Conservation (phyloP, 208 protist genomes). For the Acanthamoeba castellanii region DNA sequence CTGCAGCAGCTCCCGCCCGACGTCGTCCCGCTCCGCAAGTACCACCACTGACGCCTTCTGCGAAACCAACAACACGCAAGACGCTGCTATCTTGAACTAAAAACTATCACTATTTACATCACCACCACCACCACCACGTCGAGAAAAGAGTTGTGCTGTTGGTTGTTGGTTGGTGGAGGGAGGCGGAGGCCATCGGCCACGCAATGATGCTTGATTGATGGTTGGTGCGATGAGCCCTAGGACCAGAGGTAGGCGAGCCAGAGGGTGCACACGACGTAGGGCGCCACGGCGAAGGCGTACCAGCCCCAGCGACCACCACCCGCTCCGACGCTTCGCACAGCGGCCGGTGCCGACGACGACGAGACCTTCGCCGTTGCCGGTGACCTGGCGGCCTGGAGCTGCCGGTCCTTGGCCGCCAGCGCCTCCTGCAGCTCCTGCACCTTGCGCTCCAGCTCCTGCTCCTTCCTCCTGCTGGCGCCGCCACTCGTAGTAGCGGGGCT, state of each 20-base stretch:
- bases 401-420: not conserved
- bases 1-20: conserved; percentile 11
- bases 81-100: too few relatives aligned
- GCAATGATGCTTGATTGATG: not conserved
- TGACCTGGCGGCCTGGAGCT: not conserved
- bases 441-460: not conserved
- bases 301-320: not conserved
- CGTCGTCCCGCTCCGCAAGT: conserved; percentile 7
- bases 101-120: too few relatives aligned
- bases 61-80: too few relatives aligned
- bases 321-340: not conserved
- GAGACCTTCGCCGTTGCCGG: not conserved
- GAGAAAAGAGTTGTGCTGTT: too few relatives aligned
- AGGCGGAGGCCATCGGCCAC: not conserved
- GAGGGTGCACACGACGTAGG: conserved; percentile 4
- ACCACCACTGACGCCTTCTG: not conserved
- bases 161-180: too few relatives aligned
- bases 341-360: not conserved
- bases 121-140: too few relatives aligned
- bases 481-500: not conserved
- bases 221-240: not conserved
- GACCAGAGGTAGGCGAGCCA: not conserved
- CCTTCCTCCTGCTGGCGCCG: not conserved
- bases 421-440: not conserved
- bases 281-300: not conserved